Evolutionary conservation across 495 filamentous ascomycete species (phyloP).

Genomic region (Penicillium paradoxum): DNA sequence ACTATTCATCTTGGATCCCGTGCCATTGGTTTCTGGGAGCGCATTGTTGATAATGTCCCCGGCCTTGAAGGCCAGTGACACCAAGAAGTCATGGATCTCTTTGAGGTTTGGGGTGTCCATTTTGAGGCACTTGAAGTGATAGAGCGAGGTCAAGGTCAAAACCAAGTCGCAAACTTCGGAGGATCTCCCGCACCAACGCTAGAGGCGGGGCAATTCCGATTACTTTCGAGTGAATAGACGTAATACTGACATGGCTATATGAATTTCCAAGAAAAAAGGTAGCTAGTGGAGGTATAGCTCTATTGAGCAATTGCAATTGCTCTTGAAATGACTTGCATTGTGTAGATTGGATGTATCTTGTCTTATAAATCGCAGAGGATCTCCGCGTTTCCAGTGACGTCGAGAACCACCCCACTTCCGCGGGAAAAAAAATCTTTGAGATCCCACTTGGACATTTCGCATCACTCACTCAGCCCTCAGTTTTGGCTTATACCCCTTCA

Average conservation of each 20-base stretch:
- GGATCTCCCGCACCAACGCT: background rate
- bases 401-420: slow-evolving; percentile 19
- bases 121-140: background rate
- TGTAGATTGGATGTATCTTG: background rate
- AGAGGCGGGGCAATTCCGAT: slow-evolving; percentile 1
- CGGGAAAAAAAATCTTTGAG: slow-evolving; percentile 15
- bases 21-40: slow-evolving; percentile 56
- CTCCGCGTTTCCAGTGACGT: slow-evolving; percentile 19
- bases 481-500: slow-evolving; percentile 8
- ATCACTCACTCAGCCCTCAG: background rate
- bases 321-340: background rate
- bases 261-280: background rate
- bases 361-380: background rate
- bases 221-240: background rate
- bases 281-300: too few species aligned
- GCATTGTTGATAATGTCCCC: slow-evolving; percentile 78
- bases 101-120: slow-evolving; percentile 52
- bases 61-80: slow-evolving; percentile 69
- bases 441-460: background rate
- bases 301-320: too few species aligned
- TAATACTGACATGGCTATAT: background rate
- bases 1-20: slow-evolving; percentile 86
- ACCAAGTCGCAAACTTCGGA: background rate
- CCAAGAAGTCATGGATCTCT: slow-evolving; percentile 74
- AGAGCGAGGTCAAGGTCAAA: background rate